Conservation (phyloP, 257 asterid genomes). For the Solanum pennellii region DNA sequence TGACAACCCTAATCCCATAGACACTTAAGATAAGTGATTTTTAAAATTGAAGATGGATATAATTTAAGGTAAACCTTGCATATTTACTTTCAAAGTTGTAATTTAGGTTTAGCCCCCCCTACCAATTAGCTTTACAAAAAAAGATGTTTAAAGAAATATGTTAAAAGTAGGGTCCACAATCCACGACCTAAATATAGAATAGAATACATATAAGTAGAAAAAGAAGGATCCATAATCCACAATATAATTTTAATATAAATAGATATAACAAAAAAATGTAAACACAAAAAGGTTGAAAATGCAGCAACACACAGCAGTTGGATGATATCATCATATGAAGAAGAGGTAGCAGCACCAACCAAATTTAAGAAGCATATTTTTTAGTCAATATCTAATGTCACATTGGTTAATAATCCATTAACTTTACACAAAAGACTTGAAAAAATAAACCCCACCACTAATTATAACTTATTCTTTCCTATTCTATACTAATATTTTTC, state of each 20-base stretch:
- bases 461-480: not conserved
- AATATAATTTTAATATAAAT: not conserved
- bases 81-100: not conserved
- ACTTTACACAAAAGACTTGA: not conserved
- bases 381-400: not conserved
- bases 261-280: not conserved
- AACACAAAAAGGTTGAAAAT: not conserved
- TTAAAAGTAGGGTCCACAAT: not conserved
- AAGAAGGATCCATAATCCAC: not conserved
- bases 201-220: not conserved
- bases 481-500: not conserved
- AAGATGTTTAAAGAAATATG: not conserved
- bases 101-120: not conserved
- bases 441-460: not conserved
- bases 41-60: not conserved
- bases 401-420: not conserved
- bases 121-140: not conserved
- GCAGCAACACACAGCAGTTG: not conserved
- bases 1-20: not conserved
- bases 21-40: not conserved
- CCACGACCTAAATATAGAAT: not conserved
- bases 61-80: not conserved
- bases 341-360: not conserved
- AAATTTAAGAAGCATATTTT: not conserved
- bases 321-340: not conserved